Percentiles rank a stretch among this genome's conserved stretches.
These are phyloP conservation scores for Nigrograna mackinnonii DNA, from an alignment of 2,329 filamentous ascomycete species.

Conservation along the genomic window DNA sequence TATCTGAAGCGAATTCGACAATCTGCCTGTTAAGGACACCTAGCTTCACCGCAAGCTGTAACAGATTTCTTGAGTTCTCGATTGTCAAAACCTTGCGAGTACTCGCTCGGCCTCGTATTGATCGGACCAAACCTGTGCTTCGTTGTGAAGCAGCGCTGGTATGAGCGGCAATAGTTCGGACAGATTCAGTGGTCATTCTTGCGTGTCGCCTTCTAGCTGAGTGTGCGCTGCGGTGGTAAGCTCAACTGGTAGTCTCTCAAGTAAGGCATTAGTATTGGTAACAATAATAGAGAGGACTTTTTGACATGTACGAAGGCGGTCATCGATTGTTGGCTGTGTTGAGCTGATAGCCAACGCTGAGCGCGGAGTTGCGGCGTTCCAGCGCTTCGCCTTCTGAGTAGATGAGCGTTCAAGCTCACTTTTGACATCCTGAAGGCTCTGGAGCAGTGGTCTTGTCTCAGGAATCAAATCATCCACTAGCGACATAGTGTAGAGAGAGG, in stretches of 20 bases:
- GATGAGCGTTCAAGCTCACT: background rate
- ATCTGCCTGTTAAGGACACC: too few relatives aligned
- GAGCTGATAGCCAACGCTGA: background rate
- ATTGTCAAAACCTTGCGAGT: too few relatives aligned
- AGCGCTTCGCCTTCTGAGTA: background rate
- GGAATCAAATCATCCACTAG: slow-evolving; percentile 1
- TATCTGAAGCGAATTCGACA: too few relatives aligned
- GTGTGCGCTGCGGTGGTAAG: background rate
- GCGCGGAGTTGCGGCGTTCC: background rate
- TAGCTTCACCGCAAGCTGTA: too few relatives aligned
- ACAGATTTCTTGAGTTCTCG: too few relatives aligned
- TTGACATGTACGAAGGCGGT: background rate
- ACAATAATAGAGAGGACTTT: background rate
- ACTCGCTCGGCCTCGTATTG: background rate
- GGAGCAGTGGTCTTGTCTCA: background rate
- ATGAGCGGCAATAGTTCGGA: background rate
- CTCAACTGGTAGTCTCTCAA: background rate
- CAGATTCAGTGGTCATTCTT: background rate
- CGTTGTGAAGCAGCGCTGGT: background rate
- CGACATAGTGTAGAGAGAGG: too few relatives aligned
- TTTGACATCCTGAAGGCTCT: background rate
- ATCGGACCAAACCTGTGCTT: background rate
- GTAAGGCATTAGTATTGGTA: background rate
- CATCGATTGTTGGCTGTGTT: background rate
- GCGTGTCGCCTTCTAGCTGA: background rate